Evolutionary conservation across 352 stramenopile species (phyloP).

Genomic region (Globisporangium iwayamae): DNA sequence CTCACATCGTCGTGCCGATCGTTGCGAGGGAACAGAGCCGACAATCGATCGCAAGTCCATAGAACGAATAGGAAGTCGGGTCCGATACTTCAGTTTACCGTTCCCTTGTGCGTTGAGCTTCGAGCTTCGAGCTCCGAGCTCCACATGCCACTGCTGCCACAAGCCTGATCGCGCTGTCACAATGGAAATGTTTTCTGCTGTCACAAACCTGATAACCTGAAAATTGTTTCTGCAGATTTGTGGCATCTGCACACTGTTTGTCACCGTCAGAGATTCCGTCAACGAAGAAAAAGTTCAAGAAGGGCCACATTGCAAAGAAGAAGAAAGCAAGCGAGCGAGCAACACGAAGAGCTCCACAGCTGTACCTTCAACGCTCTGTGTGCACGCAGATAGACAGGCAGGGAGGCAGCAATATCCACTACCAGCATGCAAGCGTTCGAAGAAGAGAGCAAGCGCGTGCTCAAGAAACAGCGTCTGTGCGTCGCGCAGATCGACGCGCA

Average conservation of each 20-base stretch:
- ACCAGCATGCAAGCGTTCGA: constrained; percentile 49
- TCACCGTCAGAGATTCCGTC: neutral
- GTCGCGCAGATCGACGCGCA: constrained; percentile 59
- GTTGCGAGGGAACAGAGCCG: too few relatives aligned
- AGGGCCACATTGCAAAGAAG: neutral
- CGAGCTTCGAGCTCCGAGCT: too few relatives aligned
- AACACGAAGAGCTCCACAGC: neutral
- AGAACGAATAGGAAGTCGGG: too few relatives aligned
- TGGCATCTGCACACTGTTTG: neutral
- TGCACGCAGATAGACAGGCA: neutral
- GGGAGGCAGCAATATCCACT: neutral
- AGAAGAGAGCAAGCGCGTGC: constrained; percentile 54
- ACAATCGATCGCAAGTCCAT: too few relatives aligned
- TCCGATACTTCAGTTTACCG: too few relatives aligned
- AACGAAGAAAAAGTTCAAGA: neutral
- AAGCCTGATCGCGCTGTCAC: too few relatives aligned
- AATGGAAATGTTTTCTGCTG: too few relatives aligned
- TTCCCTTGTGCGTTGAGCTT: too few relatives aligned
- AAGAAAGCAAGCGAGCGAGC: neutral
- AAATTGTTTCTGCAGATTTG: neutral
- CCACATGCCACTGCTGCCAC: too few relatives aligned
- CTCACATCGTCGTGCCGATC: too few relatives aligned
- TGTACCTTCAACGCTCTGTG: neutral
- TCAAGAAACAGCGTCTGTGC: constrained; percentile 72
- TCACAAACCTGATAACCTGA: too few relatives aligned